Evolutionary conservation across 192 early-diverging fungal genomes (phyloP), one percentile per base, ranked within the genome.

Genomic region (Backusella parvicylindrica): DNA sequence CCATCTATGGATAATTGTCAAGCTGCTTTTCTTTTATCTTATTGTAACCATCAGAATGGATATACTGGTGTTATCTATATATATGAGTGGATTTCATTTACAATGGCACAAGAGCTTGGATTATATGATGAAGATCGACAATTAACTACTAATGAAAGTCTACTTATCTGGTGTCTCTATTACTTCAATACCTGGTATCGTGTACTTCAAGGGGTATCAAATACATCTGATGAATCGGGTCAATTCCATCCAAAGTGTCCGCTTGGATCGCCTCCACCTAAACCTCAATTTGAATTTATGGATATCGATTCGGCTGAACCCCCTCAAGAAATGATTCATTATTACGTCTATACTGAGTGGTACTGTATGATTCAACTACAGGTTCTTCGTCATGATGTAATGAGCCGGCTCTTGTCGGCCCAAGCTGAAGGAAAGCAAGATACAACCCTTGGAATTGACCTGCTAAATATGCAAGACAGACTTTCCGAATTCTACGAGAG

Each of bases 121-220:
- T 50, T 79, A 12, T 82, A 82, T 56, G 73, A 78, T 38, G 23
- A 70, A 64, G 41, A 47, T 3, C 68, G 77, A 5, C 36, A 65
- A 70, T 35, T 82, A 28, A 76, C 74, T 2, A 18, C 53, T 1
- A 67, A 71, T 63, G 77, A 82, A 53, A 70, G 74, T 35, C 75
- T 79, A 41, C 40, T 82, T n/a, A 67, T 82, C 2, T 82, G 81
- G 81, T 76, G 69, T 53, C 47, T 82, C 3, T 82, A 82, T 36
- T 82, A 82, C 32, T 78, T 65, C 40, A 78, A 82, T 73, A 79
- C 81, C 3, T 82, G 81, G 81, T 76, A 81, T 66, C 79, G 79
- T 64, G 79, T 81, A 12, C 37, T 81, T 36, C 79, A 81, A 18
- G 79, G 79, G 3, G 53, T 47, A 1, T 43, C 37, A 6, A 65